Percentiles rank a stretch among this genome's conserved stretches.
Evolutionary conservation across 2,329 filamentous ascomycete species (phyloP).

Genomic region (Talaromyces sp.): DNA sequence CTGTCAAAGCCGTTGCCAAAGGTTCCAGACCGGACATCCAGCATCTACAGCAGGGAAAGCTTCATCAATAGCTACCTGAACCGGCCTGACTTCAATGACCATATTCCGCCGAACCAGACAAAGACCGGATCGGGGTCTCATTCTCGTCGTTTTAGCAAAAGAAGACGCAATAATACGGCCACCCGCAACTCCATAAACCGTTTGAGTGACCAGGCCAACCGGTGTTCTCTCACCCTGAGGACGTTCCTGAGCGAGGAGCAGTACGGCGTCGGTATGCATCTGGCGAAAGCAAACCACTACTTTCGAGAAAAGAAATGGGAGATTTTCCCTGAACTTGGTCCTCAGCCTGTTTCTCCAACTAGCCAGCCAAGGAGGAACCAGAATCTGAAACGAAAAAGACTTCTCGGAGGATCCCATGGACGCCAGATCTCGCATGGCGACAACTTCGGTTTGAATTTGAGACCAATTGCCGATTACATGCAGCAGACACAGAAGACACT

Average conservation of each 20-base stretch:
- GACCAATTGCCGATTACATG: conserved; percentile 30
- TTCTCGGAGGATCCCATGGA: not conserved
- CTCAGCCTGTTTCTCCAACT: conserved; percentile 19
- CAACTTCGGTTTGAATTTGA: conserved; percentile 16
- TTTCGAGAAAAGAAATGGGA: conserved; percentile 38
- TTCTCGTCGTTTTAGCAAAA: not conserved
- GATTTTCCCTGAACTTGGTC: conserved; percentile 34
- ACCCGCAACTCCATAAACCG: conserved; percentile 1
- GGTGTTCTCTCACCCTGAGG: conserved; percentile 13
- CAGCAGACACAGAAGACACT: conserved; percentile 25
- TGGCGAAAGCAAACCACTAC: conserved; percentile 26
- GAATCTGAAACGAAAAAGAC: not conserved
- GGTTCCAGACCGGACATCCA: conserved; percentile 6
- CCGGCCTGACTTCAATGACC: not conserved
- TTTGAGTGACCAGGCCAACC: not conserved
- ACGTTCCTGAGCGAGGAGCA: conserved; percentile 20
- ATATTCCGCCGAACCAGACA: not conserved
- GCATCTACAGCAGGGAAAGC: conserved; percentile 10
- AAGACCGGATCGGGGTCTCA: not conserved
- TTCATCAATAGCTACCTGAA: conserved; percentile 9
- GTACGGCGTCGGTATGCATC: conserved; percentile 17
- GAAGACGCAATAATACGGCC: not conserved
- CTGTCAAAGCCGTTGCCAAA: conserved; percentile 11
- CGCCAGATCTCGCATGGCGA: not conserved
- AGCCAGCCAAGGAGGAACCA: conserved; percentile 1